A percentile compares a stretch with the other conserved stretches of the same genome.
Conservation (phyloP, 352 stramenopile genomes). For the Phytophthora fragariae region DNA sequence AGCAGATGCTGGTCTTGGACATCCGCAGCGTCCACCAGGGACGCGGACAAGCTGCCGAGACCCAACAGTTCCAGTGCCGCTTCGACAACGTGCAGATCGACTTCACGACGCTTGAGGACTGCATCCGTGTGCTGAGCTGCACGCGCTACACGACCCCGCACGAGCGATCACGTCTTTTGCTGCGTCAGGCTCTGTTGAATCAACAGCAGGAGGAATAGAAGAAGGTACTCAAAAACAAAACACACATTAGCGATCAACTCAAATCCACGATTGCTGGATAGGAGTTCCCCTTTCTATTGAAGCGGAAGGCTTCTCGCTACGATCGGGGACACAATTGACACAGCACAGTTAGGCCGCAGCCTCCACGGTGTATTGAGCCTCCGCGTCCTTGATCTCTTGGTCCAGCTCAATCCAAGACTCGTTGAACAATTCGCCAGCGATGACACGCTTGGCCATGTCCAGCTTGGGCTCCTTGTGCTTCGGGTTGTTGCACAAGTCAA, state of each 20-base stretch:
- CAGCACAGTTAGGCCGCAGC: constrained; percentile 20
- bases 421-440: constrained; percentile 96
- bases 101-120: constrained; percentile 76
- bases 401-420: constrained; percentile 99
- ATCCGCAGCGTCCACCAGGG: constrained; percentile 87
- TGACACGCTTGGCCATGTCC: constrained; percentile 99
- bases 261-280: constrained; percentile 24
- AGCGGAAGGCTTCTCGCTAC: constrained; percentile 2
- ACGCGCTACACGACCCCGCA: constrained; percentile 40
- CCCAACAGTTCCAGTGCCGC: constrained; percentile 73
- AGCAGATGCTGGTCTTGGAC: constrained; percentile 85
- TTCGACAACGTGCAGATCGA: constrained; percentile 82
- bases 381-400: constrained; percentile 93
- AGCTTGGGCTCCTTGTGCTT: constrained; percentile 99
- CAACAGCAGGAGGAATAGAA: constrained; percentile 33
- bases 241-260: constrained; percentile 22
- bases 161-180: constrained; percentile 34
- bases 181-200: constrained; percentile 35
- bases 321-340: constrained; percentile 14
- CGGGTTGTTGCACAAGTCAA: constrained; percentile 99
- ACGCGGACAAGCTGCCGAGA: constrained; percentile 59
- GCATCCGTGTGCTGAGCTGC: constrained; percentile 72
- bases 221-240: not conserved
- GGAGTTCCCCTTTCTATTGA: constrained; percentile 24
- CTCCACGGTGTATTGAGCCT: constrained; percentile 36